Percentiles rank a stretch among this genome's conserved stretches.
Evolutionary conservation across 148 eudicot species (phyloP).

Genomic region (Chenopodium quinoa): DNA sequence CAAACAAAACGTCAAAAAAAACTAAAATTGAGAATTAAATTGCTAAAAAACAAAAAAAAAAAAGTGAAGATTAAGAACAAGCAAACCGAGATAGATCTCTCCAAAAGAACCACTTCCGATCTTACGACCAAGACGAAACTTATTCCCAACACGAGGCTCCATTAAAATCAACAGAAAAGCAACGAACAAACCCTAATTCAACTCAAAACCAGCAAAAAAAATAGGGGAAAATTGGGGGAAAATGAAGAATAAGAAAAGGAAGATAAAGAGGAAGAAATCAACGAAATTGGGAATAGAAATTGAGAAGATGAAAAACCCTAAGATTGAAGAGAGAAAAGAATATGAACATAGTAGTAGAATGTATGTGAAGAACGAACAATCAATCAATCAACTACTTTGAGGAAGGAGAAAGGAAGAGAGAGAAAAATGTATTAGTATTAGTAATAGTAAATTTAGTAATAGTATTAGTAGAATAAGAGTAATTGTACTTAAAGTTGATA

Average conservation of each 20-base stretch:
- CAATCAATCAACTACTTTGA: neutral
- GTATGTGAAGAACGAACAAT: neutral
- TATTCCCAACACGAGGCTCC: slow-evolving; percentile 76
- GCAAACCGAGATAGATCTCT: slow-evolving; percentile 75
- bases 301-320: slow-evolving; percentile 21
- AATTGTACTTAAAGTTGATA: neutral
- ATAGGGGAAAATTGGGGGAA: neutral
- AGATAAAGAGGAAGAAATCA: neutral
- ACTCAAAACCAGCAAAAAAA: neutral
- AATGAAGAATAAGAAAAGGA: too few relatives aligned
- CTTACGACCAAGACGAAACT: slow-evolving; percentile 71
- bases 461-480: neutral
- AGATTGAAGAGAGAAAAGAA: neutral
- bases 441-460: too few relatives aligned
- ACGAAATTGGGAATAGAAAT: neutral
- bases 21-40: neutral
- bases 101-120: slow-evolving; percentile 82
- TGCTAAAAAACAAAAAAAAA: neutral
- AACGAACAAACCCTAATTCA: slow-evolving; percentile 8
- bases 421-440: neutral
- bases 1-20: slow-evolving; percentile 9
- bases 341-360: neutral
- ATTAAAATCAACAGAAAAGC: slow-evolving; percentile 25
- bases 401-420: neutral
- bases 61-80: neutral